Evolutionary conservation across 805 yeast genomes (phyloP), one percentile per base, ranked within the genome.

Genomic region (Dipodascopsis uninucleata): DNA sequence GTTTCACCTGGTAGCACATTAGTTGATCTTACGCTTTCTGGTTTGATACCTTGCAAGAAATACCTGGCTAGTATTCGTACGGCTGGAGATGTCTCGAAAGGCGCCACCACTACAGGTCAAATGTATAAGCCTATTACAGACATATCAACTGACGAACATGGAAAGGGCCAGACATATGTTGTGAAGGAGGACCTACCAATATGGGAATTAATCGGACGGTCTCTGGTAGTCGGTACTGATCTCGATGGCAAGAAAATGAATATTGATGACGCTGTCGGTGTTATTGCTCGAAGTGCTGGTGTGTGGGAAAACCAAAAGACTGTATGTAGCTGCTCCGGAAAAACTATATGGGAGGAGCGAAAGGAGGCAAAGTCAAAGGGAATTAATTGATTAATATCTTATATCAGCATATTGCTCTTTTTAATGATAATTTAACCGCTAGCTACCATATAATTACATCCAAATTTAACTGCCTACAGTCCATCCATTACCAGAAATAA

Each of bases 271-370:
- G 50, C 45, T 7, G 81, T 81, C 39, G 97, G 98, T 24, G 95
- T 90, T 20, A 78, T 93, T 61, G 97, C 97, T 1, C 76, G 97
- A 59, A 83, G 94, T 58, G 97, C 98, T 1, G 98, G 98, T 12
- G 85, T 80, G 21, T 93, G 97, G 97, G 95, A 90, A 61, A 93
- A 93, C 66, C 85, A 83, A 56, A 90, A 90, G 66, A 80, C 80
- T 48, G 95, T 90, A 2, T 90, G 98, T 66, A 81, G 90, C 26
- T 93, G 97, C 65, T 81, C 90, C 12, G 98, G 98, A 14, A 87
- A 88, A 71, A 85, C 96, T 0, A 78, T 90, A 21, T 90, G 98
- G 97, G 88, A 93, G 62, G 98, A 90, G 64, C 73, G 97, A 44
- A 65, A 70, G 39, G 96, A 87, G 59, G 95, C 95, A 1, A 62